Base-by-base conservation (phyloP, 768 basidiomycete genomes). In the Brasilioporus rufonigricans region DNA sequence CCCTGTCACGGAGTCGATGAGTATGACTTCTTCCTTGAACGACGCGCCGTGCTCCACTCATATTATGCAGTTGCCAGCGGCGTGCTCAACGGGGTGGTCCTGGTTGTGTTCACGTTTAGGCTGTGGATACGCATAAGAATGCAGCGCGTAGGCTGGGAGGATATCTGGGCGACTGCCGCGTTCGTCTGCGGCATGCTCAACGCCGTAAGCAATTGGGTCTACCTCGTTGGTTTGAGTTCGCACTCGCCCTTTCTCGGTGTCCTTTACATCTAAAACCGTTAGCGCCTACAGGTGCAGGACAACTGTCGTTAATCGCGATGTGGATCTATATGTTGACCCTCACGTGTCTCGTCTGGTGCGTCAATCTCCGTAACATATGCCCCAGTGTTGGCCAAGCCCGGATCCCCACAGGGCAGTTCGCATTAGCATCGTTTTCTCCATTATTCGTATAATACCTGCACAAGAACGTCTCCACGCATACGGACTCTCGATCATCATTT, bases 71-170 rank as follows among this genome's bases (percentile, higher is more conserved):
- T 50, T 3, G 19, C 57, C 18, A 52, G 50, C n/a, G 50, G 36
- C 44, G 32, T 44, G 27, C n/a, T 65, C 10, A 9, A 41, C 3
- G 41, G 24, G 27, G 10, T 57, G 10, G 58, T 48, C 19, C 41
- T 67, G 36, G 33, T 50, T 24, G 36, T 55, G 26, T 55, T 55
- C 16, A 6, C 65, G 14, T 58, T 67, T 24, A 57, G 63, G 24
- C 11, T 66, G 18, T 47, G 61, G 48, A 63, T 65, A 32, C 65
- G 66, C 26, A 43, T 62, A 23, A 45, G 24, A 23, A 60, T 67
- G 29, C 53, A 48, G 36, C 53, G 58, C 13, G 43, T 66, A 21
- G 64, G 66, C 23, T 46, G 61, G 50, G 66, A 67, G 13, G 66
- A 67, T 27, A 26, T 53, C 36, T 66, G 54, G 57, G 65, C 65